Conservation (phyloP, 306 rosid species). For the Macrotyloma uniflorum region DNA sequence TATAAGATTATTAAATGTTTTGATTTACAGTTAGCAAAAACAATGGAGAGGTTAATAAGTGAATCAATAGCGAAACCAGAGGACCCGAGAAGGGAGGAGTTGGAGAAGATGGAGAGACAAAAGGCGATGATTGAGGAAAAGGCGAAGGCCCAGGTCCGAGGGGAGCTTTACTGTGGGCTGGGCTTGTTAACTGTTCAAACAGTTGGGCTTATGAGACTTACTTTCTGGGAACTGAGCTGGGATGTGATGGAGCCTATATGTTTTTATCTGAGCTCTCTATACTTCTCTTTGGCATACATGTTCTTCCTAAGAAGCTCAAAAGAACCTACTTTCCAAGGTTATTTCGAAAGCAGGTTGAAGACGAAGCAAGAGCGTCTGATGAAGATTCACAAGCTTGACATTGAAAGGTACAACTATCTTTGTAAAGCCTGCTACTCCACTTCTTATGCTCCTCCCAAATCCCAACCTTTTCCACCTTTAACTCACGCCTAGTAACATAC, state of each 20-base stretch:
- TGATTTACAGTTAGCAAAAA: constrained; percentile 58
- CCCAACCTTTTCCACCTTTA: not conserved
- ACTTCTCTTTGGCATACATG: constrained; percentile 19
- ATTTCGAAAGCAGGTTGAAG: constrained; percentile 56
- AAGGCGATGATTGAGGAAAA: constrained; percentile 57
- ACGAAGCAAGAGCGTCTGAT: constrained; percentile 63
- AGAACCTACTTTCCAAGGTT: constrained; percentile 76
- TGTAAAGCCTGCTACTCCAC: constrained; percentile 53
- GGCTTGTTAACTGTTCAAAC: constrained; percentile 57
- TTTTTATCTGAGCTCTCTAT: constrained; percentile 61
- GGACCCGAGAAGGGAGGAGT: constrained; percentile 61
- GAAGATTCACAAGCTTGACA: constrained; percentile 48
- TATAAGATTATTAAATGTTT: too few species aligned
- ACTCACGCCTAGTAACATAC: not conserved
- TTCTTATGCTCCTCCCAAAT: not conserved
- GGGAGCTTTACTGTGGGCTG: constrained; percentile 69
- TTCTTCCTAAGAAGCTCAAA: constrained; percentile 56
- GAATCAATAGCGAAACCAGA: constrained; percentile 51
- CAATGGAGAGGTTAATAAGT: constrained; percentile 56
- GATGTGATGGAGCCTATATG: constrained; percentile 98
- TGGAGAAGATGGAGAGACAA: constrained; percentile 58
- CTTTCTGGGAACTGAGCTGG: constrained; percentile 92
- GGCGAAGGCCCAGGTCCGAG: constrained; percentile 56
- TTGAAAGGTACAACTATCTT: constrained; percentile 28
- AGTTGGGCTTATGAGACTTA: constrained; percentile 72